Conservation (phyloP, 495 filamentous ascomycete genomes). For the Rostrohypoxylon terebratum region DNA sequence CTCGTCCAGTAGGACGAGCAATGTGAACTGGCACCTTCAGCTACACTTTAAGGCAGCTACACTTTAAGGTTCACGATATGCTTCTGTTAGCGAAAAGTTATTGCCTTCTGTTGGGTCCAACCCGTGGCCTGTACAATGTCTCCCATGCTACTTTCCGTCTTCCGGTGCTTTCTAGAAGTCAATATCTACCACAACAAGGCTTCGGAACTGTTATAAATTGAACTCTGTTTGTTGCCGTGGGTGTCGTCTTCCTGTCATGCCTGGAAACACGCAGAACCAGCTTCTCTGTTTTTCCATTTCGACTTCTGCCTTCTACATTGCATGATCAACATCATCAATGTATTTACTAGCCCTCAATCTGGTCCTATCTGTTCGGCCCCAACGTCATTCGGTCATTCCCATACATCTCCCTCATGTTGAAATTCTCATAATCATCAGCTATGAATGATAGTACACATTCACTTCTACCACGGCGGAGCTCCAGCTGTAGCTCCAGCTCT, state of each 20-base stretch:
- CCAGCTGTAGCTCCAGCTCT: neutral
- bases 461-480: neutral
- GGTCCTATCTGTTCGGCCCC: neutral
- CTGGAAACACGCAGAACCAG: neutral
- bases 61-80: slow-evolving; percentile 2
- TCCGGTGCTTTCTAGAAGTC: neutral
- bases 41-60: no score
- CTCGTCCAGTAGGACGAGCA: neutral
- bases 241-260: neutral
- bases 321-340: neutral
- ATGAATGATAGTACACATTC: slow-evolving; percentile 7
- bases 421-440: neutral
- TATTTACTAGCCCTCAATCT: neutral
- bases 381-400: neutral
- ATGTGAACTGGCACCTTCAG: neutral
- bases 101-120: slow-evolving; percentile 3
- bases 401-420: neutral
- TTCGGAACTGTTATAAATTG: neutral
- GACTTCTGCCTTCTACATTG: neutral
- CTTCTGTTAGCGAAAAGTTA: slow-evolving; percentile 1
- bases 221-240: neutral
- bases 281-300: neutral
- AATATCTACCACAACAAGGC: neutral
- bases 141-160: neutral
- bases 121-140: neutral